A percentile compares a stretch with the other conserved stretches of the same genome.
Conservation (phyloP, 352 stramenopile genomes). For the Phytophthora palmivora region DNA sequence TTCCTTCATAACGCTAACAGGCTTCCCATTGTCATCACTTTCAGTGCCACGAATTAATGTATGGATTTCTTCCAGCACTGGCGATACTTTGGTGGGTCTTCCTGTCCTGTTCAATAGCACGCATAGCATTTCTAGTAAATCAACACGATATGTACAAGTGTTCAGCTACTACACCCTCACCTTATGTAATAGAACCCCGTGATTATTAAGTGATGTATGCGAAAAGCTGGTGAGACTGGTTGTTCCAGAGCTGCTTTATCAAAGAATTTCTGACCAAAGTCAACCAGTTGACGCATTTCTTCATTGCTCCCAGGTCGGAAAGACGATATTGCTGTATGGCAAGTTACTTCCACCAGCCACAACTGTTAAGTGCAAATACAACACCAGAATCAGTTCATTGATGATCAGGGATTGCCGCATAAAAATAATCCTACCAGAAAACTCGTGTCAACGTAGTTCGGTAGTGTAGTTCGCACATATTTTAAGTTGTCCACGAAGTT, state of each 20-base stretch:
- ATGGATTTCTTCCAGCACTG: conserved; percentile 55
- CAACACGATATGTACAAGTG: background rate
- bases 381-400: conserved; percentile 9
- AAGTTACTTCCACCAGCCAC: conserved; percentile 73
- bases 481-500: conserved; percentile 58
- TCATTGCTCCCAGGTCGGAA: conserved; percentile 29
- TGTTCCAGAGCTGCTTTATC: conserved; percentile 33
- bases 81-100: conserved; percentile 48
- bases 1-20: conserved; percentile 29
- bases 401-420: background rate
- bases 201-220: conserved; percentile 66
- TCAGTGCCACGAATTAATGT: conserved; percentile 17
- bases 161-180: conserved; percentile 24
- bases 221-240: conserved; percentile 42
- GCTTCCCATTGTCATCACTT: conserved; percentile 15
- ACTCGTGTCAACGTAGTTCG: conserved; percentile 47
- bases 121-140: background rate
- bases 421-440: conserved; percentile 56
- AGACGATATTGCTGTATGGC: conserved; percentile 58
- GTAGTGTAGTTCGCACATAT: conserved; percentile 54
- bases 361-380: conserved; percentile 36
- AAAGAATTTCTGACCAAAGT: conserved; percentile 59
- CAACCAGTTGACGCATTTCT: conserved; percentile 47
- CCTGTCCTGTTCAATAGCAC: conserved; percentile 41
- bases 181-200: conserved; percentile 61